Evolutionary conservation across 306 rosid genomes (phyloP), one percentile per base, ranked within the genome.

Genomic region (Malus asiatica): DNA sequence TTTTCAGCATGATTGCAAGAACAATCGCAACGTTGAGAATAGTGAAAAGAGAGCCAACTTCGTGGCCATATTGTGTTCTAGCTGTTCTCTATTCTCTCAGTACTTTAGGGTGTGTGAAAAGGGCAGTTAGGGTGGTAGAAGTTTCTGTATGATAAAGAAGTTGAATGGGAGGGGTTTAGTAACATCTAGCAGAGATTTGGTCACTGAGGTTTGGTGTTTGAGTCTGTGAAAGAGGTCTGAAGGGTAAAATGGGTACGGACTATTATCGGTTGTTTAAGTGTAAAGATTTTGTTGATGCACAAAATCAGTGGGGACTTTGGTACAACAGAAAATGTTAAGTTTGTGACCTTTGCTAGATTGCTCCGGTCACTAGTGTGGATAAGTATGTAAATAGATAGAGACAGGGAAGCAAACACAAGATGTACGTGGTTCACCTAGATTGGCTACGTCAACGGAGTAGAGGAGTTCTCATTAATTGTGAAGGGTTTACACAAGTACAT

Each of bases 11-110:
- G 11, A 16, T 62, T 76, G 85, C 83, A 76, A 71, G 74, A 67
- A 74, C 70, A 70, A 84, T 70, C 75, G 75, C 84, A 16, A 84
- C 38, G 52, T 82, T 82, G 27, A 88, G 84, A 15, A 72, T 32
- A 91, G 77, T 8, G 85, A 45, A 63, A 70, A 44, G 29, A 86
- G 42, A 45, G 51, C 77, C 9, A 35, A 35, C 42, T 35, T 35
- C 10, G 42, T 71, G 11, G 58, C 74, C 89, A 80, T 83, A 30
- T 20, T 19, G 19, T 53, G 30, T 65, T 19, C 78, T 70, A 55
- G 42, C 42, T 35, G 42, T 55, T 77, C 72, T 75, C 32, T 71
- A 52, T 35, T 61, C 20, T 27, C 20, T 35, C 42, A 35, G 9
- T 35, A 35, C 42, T 35, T 35, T 35, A 35, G 9, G 9, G 9